phyloP scores from a whole-genome alignment of 768 basidiomycete species.

The Mycena rosella region DNA sequence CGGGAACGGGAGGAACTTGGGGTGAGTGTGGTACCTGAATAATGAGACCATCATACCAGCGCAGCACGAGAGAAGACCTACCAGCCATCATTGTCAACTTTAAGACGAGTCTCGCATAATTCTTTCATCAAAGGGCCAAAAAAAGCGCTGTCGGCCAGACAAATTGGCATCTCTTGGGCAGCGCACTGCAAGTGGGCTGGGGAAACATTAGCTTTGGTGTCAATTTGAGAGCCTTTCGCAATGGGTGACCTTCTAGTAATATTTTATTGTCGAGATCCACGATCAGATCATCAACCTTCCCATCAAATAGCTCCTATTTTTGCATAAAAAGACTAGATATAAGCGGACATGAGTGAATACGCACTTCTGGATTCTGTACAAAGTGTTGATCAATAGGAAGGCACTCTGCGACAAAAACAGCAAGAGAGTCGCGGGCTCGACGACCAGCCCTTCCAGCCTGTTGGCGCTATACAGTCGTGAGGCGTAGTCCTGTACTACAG shows the following conservation, averaged over 20 bases:
- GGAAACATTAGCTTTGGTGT: slow-evolving; percentile 1
- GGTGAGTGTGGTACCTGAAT: slow-evolving; percentile 84
- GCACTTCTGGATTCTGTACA: slow-evolving; percentile 66
- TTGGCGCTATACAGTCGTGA: slow-evolving; percentile 68
- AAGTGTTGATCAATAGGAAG: slow-evolving; percentile 84
- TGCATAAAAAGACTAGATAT: too few relatives aligned
- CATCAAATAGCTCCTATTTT: slow-evolving; percentile 68
- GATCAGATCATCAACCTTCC: slow-evolving; percentile 70
- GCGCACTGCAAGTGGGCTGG: slow-evolving; percentile 89
- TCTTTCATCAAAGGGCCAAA: slow-evolving; percentile 75
- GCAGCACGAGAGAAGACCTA: slow-evolving; percentile 44
- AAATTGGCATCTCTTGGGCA: slow-evolving; percentile 86
- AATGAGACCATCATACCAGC: not conserved
- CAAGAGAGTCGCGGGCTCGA: slow-evolving; percentile 82
- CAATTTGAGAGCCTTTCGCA: not conserved
- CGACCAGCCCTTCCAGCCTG: slow-evolving; percentile 92
- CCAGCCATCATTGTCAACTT: slow-evolving; percentile 86
- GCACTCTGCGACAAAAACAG: slow-evolving; percentile 67
- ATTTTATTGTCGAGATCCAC: slow-evolving; percentile 81
- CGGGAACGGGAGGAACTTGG: slow-evolving; percentile 84
- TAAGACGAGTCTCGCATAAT: slow-evolving; percentile 72
- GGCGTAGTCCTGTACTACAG: not conserved
- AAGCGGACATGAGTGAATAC: too few relatives aligned
- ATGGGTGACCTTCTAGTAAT: slow-evolving; percentile 70
- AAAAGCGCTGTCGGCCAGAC: slow-evolving; percentile 71